Evolutionary conservation across 1,139 yeast species (phyloP), one percentile per base, ranked within the genome.

Genomic region (Kodamaea ohmeri): DNA sequence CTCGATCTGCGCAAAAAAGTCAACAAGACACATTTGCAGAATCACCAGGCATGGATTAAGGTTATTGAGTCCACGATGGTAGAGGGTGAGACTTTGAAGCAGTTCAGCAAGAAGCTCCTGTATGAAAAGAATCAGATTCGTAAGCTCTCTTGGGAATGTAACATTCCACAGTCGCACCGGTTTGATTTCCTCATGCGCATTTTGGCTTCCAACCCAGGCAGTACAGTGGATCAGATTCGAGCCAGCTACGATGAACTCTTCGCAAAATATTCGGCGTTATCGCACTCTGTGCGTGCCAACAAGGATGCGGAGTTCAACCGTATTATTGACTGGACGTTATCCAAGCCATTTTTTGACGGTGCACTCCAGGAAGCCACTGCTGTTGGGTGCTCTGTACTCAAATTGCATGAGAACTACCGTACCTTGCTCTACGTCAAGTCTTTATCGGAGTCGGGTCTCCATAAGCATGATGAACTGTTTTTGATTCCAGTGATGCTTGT

Each of bases 101-200:
- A 48, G 18, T 64, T 67, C 40, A 47, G 46, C 35, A 63, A 56
- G 39, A 58, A 51, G 40, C 47, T 68, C 27, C 43, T 49, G 16
- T 41, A 47, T 29, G 69, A 68, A 5, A 68, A 65, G 43, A 56
- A 56, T 35, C 39, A 47, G 7, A 49, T 67, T 31, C 47, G 76
- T 25, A 65, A 60, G 37, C 54, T 69, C 37, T 55, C 53, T 7
- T 71, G 76, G 76, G 71, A 65, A 25, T 62, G 68, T 2, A 60
- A 60, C 37, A 56, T 68, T 30, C 63, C 71, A 4, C 48, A 51
- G 1, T 42, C 49, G 17, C 47, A 56, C 34, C 47, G 63, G 14
- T 67, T 51, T 44, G 57, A 57, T 22, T 65, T 65, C 36, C 61
- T 62, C 39, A 42, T 56, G 40, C 55, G 52, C 24, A 42, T 66